phyloP scores from a whole-genome alignment of 2,329 filamentous ascomycete genomes.

The Drechmeria coniospora region DNA sequence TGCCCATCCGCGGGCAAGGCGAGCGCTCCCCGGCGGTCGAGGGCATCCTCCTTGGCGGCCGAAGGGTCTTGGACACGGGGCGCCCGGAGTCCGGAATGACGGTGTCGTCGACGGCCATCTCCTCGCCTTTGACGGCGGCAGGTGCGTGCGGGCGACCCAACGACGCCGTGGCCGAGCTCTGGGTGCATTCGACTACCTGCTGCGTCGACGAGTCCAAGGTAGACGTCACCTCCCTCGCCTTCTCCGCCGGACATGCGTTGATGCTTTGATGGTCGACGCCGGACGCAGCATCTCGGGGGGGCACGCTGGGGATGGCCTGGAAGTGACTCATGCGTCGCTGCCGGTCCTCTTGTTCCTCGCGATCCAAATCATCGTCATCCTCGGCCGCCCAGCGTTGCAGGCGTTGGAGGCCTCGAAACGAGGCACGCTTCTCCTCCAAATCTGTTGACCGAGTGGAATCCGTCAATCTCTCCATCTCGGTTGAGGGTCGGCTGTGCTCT shows the following conservation, averaged over 20 bases:
- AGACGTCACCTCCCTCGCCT: too few relatives aligned
- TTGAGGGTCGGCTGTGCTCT: too few relatives aligned
- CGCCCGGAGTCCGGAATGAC: constrained; percentile 13
- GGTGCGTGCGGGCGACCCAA: too few relatives aligned
- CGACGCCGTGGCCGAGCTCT: too few relatives aligned
- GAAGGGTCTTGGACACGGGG: constrained; percentile 6
- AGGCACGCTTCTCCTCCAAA: constrained; percentile 27
- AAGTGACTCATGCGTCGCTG: constrained; percentile 15
- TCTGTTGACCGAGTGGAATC: constrained; percentile 3
- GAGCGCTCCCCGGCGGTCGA: constrained; percentile 7
- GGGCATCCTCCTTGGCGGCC: constrained; percentile 6
- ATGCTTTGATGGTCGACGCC: too few relatives aligned
- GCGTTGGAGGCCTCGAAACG: constrained; percentile 26
- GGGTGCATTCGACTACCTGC: too few relatives aligned
- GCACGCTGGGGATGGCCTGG: constrained; percentile 2
- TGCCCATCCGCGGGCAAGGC: constrained; percentile 10
- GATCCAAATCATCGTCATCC: constrained; percentile 14
- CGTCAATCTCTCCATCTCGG: background rate
- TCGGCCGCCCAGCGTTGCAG: constrained; percentile 8
- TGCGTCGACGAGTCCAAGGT: too few relatives aligned
- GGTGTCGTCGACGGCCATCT: constrained; percentile 11
- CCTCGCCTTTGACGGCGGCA: constrained; percentile 5
- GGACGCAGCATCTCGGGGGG: too few relatives aligned
- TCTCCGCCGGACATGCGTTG: too few relatives aligned
- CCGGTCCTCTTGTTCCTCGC: constrained; percentile 18